Base-by-base conservation (phyloP, 208 protist species). In the Trypanosoma theileri region DNA sequence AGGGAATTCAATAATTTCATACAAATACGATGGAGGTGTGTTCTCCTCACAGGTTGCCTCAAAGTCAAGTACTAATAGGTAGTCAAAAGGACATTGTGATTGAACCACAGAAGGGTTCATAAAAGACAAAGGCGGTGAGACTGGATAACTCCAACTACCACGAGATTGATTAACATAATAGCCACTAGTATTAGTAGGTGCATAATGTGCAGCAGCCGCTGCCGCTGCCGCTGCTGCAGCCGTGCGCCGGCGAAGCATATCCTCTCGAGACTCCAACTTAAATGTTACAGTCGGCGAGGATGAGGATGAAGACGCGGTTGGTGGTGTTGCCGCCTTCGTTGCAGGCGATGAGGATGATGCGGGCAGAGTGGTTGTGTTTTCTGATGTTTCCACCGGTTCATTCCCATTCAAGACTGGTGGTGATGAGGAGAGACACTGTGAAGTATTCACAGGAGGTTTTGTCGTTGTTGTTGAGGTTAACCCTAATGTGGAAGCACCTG, bases 1-100 rank as follows among this genome's bases (percentile, higher is more conserved):
- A 22, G 97, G 95, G 64, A 98, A 98, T 78, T 99, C 96, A 69
- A 99, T 98, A 68, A 99, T 98, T 80, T 99, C 97, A 66, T 98
- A 82, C 55, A 87, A 73, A 71, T 92, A 92, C 52, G 76, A 76
- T 28, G 84, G 77, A 24, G 83, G 79, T 4, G 79, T 69, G 60
- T 76, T 57, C 76, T 94, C 83, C 55, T 97, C 91, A 65, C 93
- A 97, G 16, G 93, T 96, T 8, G 91, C 91, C 77, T 97, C 93
- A 71, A 97, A 97, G 73, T 97, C 93, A 21, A 97, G 61, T 17
- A 97, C 86, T 9, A 95, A 69, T 78, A 98, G 61, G 85, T 98
- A 91, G 76, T 98, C 84, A 73, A 87, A 96, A 41, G 87, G 86
- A 61, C 88, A 94, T 26, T 59, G 45, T 17, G 59, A 59, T 13